Conservation (phyloP, 768 basidiomycete species). For the Lenzites betulinus region DNA sequence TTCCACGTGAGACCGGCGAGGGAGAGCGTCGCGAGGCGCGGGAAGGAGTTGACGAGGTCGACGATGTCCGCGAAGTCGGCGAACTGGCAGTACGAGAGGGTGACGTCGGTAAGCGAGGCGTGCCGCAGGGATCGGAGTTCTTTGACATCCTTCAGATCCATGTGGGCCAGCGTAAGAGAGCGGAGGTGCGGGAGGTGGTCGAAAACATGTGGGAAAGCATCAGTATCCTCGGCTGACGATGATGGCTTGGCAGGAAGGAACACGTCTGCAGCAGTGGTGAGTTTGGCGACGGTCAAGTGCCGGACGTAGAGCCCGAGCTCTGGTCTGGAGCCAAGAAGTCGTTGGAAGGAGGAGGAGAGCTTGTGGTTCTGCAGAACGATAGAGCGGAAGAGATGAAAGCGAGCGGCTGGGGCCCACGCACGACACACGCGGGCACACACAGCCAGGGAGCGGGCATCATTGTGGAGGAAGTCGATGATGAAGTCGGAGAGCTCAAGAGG, state of each 20-base stretch:
- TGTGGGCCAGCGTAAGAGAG: constrained; percentile 16
- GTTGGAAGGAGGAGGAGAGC: constrained; percentile 14
- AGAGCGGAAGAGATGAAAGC: constrained; percentile 31
- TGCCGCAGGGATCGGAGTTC: constrained; percentile 3
- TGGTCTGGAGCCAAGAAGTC: constrained; percentile 23
- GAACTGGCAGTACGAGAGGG: constrained; percentile 30
- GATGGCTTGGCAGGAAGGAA: not conserved
- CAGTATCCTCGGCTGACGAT: not conserved
- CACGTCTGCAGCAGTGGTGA: not conserved
- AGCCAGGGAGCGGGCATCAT: constrained; percentile 27
- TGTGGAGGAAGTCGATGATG: constrained; percentile 37
- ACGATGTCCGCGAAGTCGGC: constrained; percentile 27
- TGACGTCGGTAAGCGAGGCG: constrained; percentile 22
- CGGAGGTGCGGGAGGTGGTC: constrained; percentile 15
- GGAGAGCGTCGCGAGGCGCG: constrained; percentile 20
- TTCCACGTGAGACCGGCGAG: constrained; percentile 28
- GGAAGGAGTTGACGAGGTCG: constrained; percentile 28
- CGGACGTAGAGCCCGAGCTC: constrained; percentile 26
- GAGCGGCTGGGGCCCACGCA: constrained; percentile 32
- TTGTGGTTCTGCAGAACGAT: constrained; percentile 21
- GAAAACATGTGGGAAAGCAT: constrained; percentile 14
- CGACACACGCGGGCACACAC: constrained; percentile 30
- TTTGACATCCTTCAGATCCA: constrained; percentile 9
- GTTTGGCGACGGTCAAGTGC: constrained; percentile 22
- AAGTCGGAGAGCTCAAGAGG: constrained; percentile 39